Evolutionary conservation across 2,329 filamentous ascomycete species (phyloP), one percentile per base, ranked within the genome.

Genomic region (Scleromitrula shiraiana): DNA sequence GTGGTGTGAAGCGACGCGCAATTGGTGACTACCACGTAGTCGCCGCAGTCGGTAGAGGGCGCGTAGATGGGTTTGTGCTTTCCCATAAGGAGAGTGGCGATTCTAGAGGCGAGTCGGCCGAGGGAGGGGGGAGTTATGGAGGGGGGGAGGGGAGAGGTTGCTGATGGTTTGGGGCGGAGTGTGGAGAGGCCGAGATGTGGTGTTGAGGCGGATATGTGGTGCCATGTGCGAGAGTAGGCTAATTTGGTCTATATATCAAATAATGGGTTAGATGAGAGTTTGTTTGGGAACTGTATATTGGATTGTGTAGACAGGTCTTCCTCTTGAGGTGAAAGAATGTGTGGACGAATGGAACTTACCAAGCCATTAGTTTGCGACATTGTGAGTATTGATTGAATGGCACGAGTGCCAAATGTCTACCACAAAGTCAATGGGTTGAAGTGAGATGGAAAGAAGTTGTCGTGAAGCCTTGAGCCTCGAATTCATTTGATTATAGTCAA

Each of bases 21-120:
- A 67, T 89, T 83, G 30, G 88, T 88, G 43, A 93, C 90, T 1
- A 98, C 91, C 10, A 98, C 90, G 68, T 98, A 98, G 79, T 98
- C 93, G 59, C 93, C 93, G 76, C 93, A 97, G 75, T 98, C 93
- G 53, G 90, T 96, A 19, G 89, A 95, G 1, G 93, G 93, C 70
- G 97, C 88, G 72, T 82, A 98, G 68, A 93, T 95, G 19, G 93
- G 93, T 72, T 98, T 98, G 77, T 98, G 85, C 76, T 98, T 98
- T 71, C 93, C 93, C 90, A 97, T 96, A 44, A 96, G 80, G 52
- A 88, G 75, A 46, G 83, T 74, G 53, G 90, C 91, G 67, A 96
- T 95, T 54, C 85, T 82, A 45, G 85, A 88, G 53, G 91, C 91
- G 43, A 96, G 77, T 35, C 91, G 88, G 59, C 91, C 91, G 33